Evolutionary conservation across 2,329 filamentous ascomycete genomes (phyloP).

Genomic region (Grosmannia huntii): DNA sequence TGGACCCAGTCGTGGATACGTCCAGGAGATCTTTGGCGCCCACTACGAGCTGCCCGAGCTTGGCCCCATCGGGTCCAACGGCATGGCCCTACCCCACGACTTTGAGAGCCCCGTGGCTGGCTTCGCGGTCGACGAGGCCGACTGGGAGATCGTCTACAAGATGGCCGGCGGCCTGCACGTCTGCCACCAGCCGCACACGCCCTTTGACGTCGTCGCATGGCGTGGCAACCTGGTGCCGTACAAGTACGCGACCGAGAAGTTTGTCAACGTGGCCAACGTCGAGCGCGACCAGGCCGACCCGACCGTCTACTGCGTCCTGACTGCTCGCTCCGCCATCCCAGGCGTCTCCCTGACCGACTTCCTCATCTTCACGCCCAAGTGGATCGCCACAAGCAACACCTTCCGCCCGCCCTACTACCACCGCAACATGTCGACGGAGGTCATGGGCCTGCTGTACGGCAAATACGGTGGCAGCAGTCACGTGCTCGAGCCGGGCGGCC

Average conservation of each 20-base stretch:
- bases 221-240: slow-evolving; percentile 54
- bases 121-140: slow-evolving; percentile 39
- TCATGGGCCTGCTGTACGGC: slow-evolving; percentile 39
- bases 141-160: slow-evolving; percentile 41
- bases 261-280: slow-evolving; percentile 41
- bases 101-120: slow-evolving; percentile 49
- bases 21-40: slow-evolving; percentile 52
- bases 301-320: slow-evolving; percentile 52
- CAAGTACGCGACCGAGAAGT: slow-evolving; percentile 42
- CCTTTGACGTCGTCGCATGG: slow-evolving; percentile 57
- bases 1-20: slow-evolving; percentile 34
- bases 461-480: slow-evolving; percentile 17
- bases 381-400: slow-evolving; percentile 48
- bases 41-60: slow-evolving; percentile 55
- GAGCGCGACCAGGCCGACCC: slow-evolving; percentile 55
- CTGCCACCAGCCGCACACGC: slow-evolving; percentile 49
- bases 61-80: slow-evolving; percentile 52
- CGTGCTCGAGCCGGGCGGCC: slow-evolving; percentile 17
- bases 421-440: slow-evolving; percentile 43
- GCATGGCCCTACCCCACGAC: slow-evolving; percentile 52
- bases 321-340: slow-evolving; percentile 39
- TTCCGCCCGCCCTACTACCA: slow-evolving; percentile 57
- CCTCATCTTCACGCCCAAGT: slow-evolving; percentile 53
- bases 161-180: slow-evolving; percentile 48
- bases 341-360: slow-evolving; percentile 50